phyloP scores from a whole-genome alignment of 495 filamentous ascomycete genomes.

The Trichoderma asperelloides region DNA sequence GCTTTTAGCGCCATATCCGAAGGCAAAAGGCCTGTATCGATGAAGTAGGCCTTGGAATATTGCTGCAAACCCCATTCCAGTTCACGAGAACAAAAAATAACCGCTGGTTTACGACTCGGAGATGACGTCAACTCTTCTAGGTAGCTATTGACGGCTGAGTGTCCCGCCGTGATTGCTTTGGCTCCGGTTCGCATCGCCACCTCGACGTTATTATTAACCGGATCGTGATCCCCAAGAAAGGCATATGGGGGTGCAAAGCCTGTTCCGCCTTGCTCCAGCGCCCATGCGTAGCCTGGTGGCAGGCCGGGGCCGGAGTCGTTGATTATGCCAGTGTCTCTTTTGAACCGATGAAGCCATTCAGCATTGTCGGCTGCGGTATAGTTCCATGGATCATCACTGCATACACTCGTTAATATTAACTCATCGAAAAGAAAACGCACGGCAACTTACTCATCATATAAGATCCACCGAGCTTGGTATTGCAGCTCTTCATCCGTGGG shows the following conservation, averaged over 20 bases:
- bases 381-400: conserved; percentile 61
- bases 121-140: conserved; percentile 22
- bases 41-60: conserved; percentile 27
- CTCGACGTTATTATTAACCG: conserved; percentile 16
- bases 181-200: conserved; percentile 21
- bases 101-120: conserved; percentile 29
- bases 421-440: neutral
- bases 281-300: conserved; percentile 27
- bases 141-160: conserved; percentile 31
- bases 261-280: conserved; percentile 30
- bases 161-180: conserved; percentile 27
- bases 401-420: neutral
- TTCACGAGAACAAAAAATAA: conserved; percentile 45
- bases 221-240: neutral
- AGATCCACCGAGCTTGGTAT: conserved; percentile 47
- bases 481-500: conserved; percentile 46
- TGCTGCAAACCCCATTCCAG: conserved; percentile 37
- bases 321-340: conserved; percentile 52
- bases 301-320: conserved; percentile 37
- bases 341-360: conserved; percentile 61
- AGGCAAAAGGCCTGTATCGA: conserved; percentile 23
- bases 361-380: conserved; percentile 66
- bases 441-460: conserved; percentile 42
- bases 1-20: conserved; percentile 29
- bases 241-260: conserved; percentile 39